A percentile compares a stretch with the other conserved stretches of the same genome.
Conservation (phyloP, 495 filamentous ascomycete genomes). For the Evernia prunastri region DNA sequence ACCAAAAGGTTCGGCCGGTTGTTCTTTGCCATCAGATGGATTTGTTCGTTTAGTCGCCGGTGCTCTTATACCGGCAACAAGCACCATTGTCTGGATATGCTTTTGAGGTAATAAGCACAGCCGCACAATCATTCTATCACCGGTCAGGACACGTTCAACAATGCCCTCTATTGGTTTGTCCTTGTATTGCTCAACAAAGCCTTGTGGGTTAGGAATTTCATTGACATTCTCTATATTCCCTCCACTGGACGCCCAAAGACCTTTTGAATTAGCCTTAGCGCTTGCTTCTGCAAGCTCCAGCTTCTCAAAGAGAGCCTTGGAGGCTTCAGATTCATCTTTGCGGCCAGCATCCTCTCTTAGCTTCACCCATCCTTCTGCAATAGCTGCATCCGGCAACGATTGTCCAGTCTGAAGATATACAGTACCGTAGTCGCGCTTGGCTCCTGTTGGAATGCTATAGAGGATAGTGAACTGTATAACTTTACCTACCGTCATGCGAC, state of each 20-base stretch:
- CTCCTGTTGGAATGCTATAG: constrained; percentile 73
- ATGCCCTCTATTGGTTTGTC: constrained; percentile 69
- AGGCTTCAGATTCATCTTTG: constrained; percentile 75
- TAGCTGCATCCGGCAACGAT: constrained; percentile 67
- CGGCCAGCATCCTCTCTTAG: constrained; percentile 86
- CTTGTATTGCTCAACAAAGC: constrained; percentile 69
- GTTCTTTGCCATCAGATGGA: constrained; percentile 65
- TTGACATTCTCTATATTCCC: constrained; percentile 68
- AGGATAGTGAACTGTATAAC: constrained; percentile 73
- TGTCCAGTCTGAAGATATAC: constrained; percentile 66
- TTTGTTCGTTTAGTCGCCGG: constrained; percentile 78
- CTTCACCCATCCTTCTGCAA: constrained; percentile 84
- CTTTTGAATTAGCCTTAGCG: constrained; percentile 69
- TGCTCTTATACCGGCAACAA: constrained; percentile 84
- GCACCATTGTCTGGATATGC: constrained; percentile 76
- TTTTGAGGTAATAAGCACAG: constrained; percentile 66
- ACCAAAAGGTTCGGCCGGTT: constrained; percentile 79
- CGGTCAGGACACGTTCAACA: constrained; percentile 83
- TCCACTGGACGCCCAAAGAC: constrained; percentile 58
- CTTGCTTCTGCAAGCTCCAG: constrained; percentile 72
- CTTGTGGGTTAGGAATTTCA: constrained; percentile 65
- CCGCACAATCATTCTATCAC: constrained; percentile 82
- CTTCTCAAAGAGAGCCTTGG: constrained; percentile 60
- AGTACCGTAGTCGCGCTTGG: constrained; percentile 79
- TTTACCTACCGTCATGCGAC: constrained; percentile 78